These are phyloP conservation scores for Fusarium annulatum DNA, from an alignment of 2,329 filamentous ascomycete genomes.

Conservation along the genomic window DNA sequence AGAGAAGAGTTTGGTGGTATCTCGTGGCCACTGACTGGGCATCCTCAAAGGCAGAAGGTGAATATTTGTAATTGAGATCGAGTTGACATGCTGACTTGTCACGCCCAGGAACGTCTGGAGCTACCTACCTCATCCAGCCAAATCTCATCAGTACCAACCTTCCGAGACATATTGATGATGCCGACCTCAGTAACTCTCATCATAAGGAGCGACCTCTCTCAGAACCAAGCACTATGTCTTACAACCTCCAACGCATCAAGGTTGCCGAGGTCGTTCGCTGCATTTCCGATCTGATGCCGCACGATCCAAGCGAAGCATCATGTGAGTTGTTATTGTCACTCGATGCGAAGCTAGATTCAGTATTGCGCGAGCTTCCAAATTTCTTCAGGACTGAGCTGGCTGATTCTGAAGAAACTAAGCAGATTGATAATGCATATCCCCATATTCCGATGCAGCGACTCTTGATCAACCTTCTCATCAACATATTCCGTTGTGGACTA, in stretches of 20 bases:
- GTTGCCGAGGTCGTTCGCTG: neutral
- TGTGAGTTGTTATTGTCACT: neutral
- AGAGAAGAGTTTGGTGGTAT: neutral
- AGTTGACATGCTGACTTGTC: neutral
- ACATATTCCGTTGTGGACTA: neutral
- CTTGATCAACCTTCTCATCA: neutral
- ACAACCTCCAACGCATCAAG: neutral
- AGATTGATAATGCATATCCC: neutral
- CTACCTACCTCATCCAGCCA: neutral
- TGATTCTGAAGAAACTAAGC: neutral
- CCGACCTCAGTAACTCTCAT: accelerated
- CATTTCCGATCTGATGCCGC: neutral
- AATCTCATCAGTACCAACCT: neutral
- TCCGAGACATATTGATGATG: neutral
- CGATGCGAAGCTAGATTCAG: neutral
- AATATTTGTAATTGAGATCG: accelerated
- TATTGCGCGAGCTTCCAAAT: neutral
- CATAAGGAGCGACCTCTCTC: neutral
- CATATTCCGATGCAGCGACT: neutral
- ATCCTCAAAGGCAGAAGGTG: neutral
- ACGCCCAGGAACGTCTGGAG: neutral
- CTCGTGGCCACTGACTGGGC: neutral
- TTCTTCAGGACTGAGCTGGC: neutral
- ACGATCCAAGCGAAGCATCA: neutral
- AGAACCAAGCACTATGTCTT: neutral